Evolutionary conservation across 192 early-diverging fungal species (phyloP).

Genomic region (Coemansia sp.): DNA sequence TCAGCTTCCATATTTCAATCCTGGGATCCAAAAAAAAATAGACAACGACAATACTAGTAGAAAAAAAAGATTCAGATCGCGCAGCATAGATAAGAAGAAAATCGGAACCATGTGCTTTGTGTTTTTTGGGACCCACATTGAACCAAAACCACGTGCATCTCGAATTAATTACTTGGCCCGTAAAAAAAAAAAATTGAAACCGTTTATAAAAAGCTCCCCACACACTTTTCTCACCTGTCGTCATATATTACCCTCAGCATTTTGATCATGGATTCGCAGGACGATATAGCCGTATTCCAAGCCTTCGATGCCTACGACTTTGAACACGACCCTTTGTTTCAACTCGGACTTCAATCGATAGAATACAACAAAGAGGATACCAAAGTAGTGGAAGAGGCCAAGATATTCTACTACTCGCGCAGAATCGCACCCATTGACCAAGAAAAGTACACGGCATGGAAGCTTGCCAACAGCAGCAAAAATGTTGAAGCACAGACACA

Average conservation of each 20-base stretch:
- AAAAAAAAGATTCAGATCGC: neutral
- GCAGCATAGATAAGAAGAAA: neutral
- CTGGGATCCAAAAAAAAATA: neutral
- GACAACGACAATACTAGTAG: neutral
- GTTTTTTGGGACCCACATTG: constrained; percentile 1
- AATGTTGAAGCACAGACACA: constrained; percentile 10
- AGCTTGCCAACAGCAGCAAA: constrained; percentile 4
- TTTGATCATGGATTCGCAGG: constrained; percentile 11
- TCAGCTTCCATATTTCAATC: neutral
- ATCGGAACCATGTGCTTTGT: neutral
- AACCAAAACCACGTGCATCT: neutral
- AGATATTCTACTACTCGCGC: constrained; percentile 40
- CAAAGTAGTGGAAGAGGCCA: constrained; percentile 20
- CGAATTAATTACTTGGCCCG: neutral
- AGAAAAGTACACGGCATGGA: constrained; percentile 27
- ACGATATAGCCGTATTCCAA: constrained; percentile 15
- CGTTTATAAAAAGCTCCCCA: neutral
- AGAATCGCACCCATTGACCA: constrained; percentile 18
- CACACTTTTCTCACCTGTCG: neutral
- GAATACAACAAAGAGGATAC: constrained; percentile 7
- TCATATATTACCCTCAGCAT: neutral
- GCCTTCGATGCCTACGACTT: constrained; percentile 47
- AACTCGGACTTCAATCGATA: constrained; percentile 33
- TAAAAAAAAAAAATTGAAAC: neutral
- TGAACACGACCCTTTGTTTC: constrained; percentile 33